These are phyloP conservation scores for Collybia sordida DNA, from an alignment of 768 basidiomycete species.

Conservation along the genomic window DNA sequence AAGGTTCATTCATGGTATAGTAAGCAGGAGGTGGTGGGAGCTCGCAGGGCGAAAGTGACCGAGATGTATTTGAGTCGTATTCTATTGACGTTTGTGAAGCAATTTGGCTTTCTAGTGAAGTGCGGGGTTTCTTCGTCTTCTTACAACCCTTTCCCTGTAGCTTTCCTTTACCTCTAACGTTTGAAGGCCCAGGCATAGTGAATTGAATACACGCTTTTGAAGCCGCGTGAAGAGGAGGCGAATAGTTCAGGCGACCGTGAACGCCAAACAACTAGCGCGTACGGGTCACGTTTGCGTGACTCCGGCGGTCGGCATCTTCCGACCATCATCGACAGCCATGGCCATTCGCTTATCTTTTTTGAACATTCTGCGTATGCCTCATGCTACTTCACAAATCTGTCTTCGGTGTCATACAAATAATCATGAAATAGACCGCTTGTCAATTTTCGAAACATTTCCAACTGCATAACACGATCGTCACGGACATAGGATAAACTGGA, in stretches of 20 bases:
- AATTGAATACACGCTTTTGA: neutral
- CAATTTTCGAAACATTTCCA: too few species aligned
- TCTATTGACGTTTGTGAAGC: neutral
- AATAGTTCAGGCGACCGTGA: too few species aligned
- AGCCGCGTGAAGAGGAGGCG: neutral
- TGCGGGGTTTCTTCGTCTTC: constrained; percentile 24
- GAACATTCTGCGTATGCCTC: too few species aligned
- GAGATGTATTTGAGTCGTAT: constrained; percentile 14
- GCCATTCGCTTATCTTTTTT: too few species aligned
- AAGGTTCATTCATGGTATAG: neutral
- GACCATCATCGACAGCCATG: too few species aligned
- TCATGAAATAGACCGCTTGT: too few species aligned
- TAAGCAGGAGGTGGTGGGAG: constrained; percentile 15
- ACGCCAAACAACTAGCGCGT: neutral
- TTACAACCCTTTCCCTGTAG: constrained; percentile 35
- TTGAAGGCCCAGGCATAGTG: constrained; percentile 64
- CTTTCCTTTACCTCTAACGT: constrained; percentile 47
- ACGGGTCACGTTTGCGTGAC: too few species aligned
- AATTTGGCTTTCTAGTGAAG: constrained; percentile 1
- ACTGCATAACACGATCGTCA: too few species aligned
- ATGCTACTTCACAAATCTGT: too few species aligned
- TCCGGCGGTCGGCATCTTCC: too few species aligned
- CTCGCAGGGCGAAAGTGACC: constrained; percentile 17
- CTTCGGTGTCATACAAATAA: too few species aligned
- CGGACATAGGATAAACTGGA: too few species aligned